phyloP scores from a whole-genome alignment of 805 yeast genomes.

The Saccharomycopsis microspora region DNA sequence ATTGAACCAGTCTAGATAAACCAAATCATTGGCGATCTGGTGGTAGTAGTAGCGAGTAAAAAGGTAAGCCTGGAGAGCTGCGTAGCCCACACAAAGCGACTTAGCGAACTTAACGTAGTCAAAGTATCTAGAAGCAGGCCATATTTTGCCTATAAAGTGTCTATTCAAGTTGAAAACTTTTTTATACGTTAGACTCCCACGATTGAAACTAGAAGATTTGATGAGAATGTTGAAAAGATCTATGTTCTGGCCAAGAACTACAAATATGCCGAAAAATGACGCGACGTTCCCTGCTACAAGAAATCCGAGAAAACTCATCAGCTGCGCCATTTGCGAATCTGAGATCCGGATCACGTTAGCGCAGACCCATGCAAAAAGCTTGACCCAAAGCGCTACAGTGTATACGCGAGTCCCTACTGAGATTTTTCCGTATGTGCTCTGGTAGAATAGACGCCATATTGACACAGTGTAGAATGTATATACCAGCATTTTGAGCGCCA shows the following conservation, averaged over 20 bases:
- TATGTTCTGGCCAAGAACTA: constrained; percentile 6
- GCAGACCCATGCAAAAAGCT: constrained; percentile 3
- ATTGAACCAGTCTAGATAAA: constrained; percentile 11
- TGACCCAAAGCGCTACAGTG: not conserved
- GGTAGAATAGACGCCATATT: constrained; percentile 2
- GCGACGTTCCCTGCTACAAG: constrained; percentile 1
- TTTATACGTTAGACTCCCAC: constrained; percentile 1
- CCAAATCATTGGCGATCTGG: constrained; percentile 16
- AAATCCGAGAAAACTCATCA: constrained; percentile 5
- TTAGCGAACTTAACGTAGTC: constrained; percentile 2
- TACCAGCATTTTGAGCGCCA: constrained; percentile 4
- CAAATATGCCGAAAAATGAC: constrained; percentile 8
- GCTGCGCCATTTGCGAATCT: constrained; percentile 12
- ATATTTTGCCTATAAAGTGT: not conserved
- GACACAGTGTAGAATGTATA: not conserved
- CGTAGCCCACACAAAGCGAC: constrained; percentile 4
- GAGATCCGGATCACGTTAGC: constrained; percentile 8
- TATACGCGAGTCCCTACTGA: not conserved
- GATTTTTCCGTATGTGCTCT: constrained; percentile 2
- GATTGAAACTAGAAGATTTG: constrained; percentile 11
- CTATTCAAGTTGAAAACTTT: constrained; percentile 4
- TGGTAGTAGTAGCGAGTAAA: constrained; percentile 12
- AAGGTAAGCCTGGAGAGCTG: constrained; percentile 4
- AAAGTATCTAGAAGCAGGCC: not conserved
- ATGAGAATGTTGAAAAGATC: constrained; percentile 6